Base-by-base conservation (phyloP, 1,284 basidiomycete genomes). In the Marasmius sp. region DNA sequence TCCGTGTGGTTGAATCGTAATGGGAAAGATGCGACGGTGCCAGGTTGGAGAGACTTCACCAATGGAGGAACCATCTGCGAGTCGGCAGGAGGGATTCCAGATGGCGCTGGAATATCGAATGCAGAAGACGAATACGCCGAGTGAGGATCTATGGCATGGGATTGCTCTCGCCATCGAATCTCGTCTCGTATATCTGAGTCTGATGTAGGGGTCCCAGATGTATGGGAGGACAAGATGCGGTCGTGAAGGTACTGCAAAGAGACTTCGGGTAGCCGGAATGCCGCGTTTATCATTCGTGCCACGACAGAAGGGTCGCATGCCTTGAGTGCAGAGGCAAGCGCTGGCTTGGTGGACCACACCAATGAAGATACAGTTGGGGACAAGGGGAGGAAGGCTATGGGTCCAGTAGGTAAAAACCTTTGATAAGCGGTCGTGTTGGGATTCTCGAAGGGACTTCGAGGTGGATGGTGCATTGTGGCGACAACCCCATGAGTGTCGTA, bases 401-500 rank as follows among this genome's bases (percentile, higher is more conserved):
- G 97, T 0, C 97, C 97, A 3, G 94, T 95, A 0, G 96, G 93
- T 37, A 99, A 84, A 80, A 99, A 99, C 33, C 97, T 84, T 76
- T 99, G 97, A 75, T 93, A 98, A 0, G 95, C 96, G 0, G 89
- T 93, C 18, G 87, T 88, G 70, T 93, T 94, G 1, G 87, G 85
- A 5, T 74, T 75, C 67, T 87, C 79, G 65, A 85, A 85, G 18
- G 82, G 74, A 6, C 82, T 78, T 66, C 85, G 81, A 5, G 89
- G 83, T 10, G 81, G 73, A 73, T 96, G 92, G 52, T 81, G 72
- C 67, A 99, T 82, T 0, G 95, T 98, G 0, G 92, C 95, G 16
- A 99, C 97, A 43, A 99, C 85, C 7, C 93, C 96, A 68, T 94
- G 92, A 0, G 92, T 91, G 63, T 93, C 84, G 75, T 99, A 99